Conservation (phyloP, 305 asterid species). For the Rubia peregrina region DNA sequence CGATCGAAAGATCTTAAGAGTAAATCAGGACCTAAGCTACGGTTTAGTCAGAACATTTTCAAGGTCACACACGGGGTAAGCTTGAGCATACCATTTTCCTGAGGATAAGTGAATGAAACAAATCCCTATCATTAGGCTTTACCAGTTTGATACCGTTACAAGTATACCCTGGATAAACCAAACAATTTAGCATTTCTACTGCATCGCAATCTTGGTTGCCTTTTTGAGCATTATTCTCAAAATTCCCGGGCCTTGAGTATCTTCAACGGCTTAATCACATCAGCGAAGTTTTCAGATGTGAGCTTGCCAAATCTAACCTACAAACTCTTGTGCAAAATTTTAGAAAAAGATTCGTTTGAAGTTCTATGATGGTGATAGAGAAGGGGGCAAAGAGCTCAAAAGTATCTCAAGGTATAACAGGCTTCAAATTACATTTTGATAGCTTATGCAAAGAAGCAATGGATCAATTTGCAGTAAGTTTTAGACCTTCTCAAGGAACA, state of each 20-base stretch:
- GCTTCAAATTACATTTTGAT: neutral
- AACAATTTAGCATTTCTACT: neutral
- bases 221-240: neutral
- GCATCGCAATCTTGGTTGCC: neutral
- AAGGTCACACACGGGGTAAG: neutral
- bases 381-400: neutral
- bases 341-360: neutral
- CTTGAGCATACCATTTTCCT: neutral
- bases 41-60: neutral
- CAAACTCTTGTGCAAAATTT: neutral
- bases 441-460: neutral
- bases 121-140: neutral
- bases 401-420: neutral
- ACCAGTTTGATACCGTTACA: neutral
- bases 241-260: neutral
- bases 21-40: neutral
- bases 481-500: neutral
- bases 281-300: neutral
- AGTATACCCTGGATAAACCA: neutral
- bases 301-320: neutral
- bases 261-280: neutral
- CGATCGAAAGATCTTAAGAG: neutral
- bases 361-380: neutral
- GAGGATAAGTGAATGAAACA: neutral
- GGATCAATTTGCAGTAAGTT: neutral